Evolutionary conservation across 345 rosid species (phyloP).

Genomic region (Aurinia saxatilis): DNA sequence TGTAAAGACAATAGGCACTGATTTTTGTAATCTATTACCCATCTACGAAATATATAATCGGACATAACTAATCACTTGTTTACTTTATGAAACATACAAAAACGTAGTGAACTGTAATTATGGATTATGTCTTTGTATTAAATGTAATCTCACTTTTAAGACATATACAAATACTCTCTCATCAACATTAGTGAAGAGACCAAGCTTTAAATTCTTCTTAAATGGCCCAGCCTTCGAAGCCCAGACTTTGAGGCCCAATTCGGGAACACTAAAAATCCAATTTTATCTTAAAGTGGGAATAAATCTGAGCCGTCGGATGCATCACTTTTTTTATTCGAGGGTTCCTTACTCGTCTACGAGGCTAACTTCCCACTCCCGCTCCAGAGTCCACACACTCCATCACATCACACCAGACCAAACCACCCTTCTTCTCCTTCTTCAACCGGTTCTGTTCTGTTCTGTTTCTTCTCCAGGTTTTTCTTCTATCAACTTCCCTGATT

Average conservation of each 20-base stretch:
- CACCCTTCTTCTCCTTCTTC: background rate
- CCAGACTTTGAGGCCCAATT: slow-evolving; percentile 11
- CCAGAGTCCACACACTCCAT: background rate
- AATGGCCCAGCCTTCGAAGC: too few species aligned
- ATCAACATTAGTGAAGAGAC: too few species aligned
- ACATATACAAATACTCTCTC: too few species aligned
- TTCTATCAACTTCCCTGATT: background rate
- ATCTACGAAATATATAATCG: too few species aligned
- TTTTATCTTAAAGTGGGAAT: background rate
- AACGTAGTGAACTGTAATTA: too few species aligned
- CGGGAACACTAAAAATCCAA: background rate
- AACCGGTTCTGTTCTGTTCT: background rate
- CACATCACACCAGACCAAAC: too few species aligned
- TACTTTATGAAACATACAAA: too few species aligned
- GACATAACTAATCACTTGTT: too few species aligned
- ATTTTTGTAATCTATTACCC: background rate
- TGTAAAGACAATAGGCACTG: background rate
- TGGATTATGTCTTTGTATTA: too few species aligned
- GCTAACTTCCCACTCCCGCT: slow-evolving; percentile 7
- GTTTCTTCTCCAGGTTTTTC: background rate
- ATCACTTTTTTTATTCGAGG: background rate
- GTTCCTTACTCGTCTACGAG: slow-evolving; percentile 13
- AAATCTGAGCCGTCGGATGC: slow-evolving; percentile 13
- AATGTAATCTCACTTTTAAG: too few species aligned
- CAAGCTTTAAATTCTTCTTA: too few species aligned